Evolutionary conservation across 2,329 filamentous ascomycete species (phyloP), one percentile per base, ranked within the genome.

Genomic region (Corniculantispora saksenae): DNA sequence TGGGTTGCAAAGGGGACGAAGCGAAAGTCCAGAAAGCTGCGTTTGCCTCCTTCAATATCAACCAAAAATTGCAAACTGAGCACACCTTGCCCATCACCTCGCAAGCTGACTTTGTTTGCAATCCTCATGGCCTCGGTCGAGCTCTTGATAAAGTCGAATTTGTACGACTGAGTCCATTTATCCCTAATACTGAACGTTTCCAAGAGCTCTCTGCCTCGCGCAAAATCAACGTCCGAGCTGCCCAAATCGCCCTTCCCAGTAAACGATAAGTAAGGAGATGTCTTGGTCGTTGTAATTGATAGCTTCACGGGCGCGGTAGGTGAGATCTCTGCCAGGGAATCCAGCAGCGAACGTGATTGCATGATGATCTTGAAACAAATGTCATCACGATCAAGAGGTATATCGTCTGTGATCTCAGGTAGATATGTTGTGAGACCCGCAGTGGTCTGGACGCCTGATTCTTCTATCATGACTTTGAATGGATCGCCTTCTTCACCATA

Each of bases 21-120:
- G 23, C 91, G 84, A 76, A 94, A 96, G 76, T 95, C 91, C 27
- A 95, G 83, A 78, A 94, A 96, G 70, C 88, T 91, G 47, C 88
- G 82, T 27, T 83, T 82, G 6, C 86, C 84, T 8, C 86, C 85
- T 67, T 95, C 92, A 50, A 94, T 83, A 74, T 97, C 93, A 19
- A 99, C 90, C 91, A 99, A 95, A 72, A 98, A 97, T 74, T 99
- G 95, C 75, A 98, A 80, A 77, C 92, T 97, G 69, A 99, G 78
- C 35, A 99, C 94, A 0, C 95, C 94, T 74, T 97, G 92, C 2
- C 86, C 84, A 77, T 99, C 95, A 0, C 93, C 90, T 19, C 95
- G 85, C 67, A 99, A 85, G 74, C 93, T 97, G 65, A 98, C 94
- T 78, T 98, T 99, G 72, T 86, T 94, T 5, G 94, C 93, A 45